Evolutionary conservation across 2,329 filamentous ascomycete species (phyloP), one percentile per base, ranked within the genome.

Genomic region (Zymoseptoria pseudotritici): DNA sequence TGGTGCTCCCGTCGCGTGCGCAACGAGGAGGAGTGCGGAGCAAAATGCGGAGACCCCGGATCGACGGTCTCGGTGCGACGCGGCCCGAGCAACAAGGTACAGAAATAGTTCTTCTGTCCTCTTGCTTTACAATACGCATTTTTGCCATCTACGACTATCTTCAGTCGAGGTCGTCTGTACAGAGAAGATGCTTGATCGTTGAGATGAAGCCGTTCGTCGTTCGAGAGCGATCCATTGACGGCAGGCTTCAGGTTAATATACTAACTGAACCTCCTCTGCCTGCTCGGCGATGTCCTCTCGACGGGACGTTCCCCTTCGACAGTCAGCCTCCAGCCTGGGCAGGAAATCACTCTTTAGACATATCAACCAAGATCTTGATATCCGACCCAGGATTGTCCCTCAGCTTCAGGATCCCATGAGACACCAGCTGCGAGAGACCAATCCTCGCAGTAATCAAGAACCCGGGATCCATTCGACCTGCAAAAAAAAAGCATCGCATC

Each of bases 331-430:
- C 36, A n/a, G 13, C 36, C 13, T 13, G 36, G 17, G 13, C 13
- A n/a, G 17, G 13, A 17, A 6, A 17, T 22, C 50, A 52, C 26
- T 51, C 36, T 29, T 50, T 61, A 3, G 56, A 58, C 59, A 58
- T 55, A 22, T 61, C 59, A 3, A 61, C 59, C 56, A 61, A 19
- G 53, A 61, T 61, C 56, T 61, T 61, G n/a, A 61, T 49, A 21
- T 52, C 50, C n/a, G 50, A 52, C 20, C 50, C 50, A 21, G 50
- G 50, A 24, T 52, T 19, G n/a, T 52, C 20, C 9, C 20, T 17
- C 17, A 52, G 20, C 6, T 52, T 52, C 50, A 52, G 22, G 9
- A 52, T 52, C 4, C 50, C 50, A 20, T 52, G 50, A 17, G 50
- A 52, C 4, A 52, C 50, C 5, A 52, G 20, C 50, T 52, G 50